phyloP scores from a whole-genome alignment of 2,329 filamentous ascomycete genomes.

The Aspergillus pseudoviridinutans region DNA sequence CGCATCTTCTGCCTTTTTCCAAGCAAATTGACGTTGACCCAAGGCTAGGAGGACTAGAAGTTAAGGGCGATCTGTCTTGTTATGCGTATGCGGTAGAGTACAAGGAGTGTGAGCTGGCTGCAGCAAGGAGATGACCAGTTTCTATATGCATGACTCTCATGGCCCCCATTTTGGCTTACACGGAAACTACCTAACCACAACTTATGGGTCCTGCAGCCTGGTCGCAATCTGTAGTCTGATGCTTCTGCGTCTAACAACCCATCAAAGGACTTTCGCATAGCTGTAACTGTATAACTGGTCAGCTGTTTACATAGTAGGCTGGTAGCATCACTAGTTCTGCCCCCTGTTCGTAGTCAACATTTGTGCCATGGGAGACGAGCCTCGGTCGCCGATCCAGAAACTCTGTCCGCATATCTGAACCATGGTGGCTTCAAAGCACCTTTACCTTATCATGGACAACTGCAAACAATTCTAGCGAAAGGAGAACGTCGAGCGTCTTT shows the following conservation, averaged over 20 bases:
- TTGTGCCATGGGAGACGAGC: neutral
- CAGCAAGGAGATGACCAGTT: neutral
- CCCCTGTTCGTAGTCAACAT: neutral
- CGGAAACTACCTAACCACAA: neutral
- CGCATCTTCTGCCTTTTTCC: conserved; percentile 19
- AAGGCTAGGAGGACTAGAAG: neutral
- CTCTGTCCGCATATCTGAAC: neutral
- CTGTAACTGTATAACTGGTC: too few species aligned
- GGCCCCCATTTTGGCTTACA: neutral
- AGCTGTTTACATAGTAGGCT: neutral
- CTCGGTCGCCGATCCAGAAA: neutral
- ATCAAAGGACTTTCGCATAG: neutral
- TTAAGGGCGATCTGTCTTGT: neutral
- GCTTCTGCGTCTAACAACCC: neutral
- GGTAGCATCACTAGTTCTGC: neutral
- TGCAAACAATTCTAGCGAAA: neutral
- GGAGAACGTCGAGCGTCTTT: neutral
- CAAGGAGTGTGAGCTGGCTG: neutral
- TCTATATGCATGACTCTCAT: neutral
- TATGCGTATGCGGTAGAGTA: neutral
- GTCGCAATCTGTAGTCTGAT: neutral
- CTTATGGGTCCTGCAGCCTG: neutral
- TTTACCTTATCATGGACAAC: neutral
- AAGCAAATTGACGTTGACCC: neutral
- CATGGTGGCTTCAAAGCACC: neutral